Evolutionary conservation across 441 rosid genomes (phyloP).

Genomic region (Eutrema salsugineum): DNA sequence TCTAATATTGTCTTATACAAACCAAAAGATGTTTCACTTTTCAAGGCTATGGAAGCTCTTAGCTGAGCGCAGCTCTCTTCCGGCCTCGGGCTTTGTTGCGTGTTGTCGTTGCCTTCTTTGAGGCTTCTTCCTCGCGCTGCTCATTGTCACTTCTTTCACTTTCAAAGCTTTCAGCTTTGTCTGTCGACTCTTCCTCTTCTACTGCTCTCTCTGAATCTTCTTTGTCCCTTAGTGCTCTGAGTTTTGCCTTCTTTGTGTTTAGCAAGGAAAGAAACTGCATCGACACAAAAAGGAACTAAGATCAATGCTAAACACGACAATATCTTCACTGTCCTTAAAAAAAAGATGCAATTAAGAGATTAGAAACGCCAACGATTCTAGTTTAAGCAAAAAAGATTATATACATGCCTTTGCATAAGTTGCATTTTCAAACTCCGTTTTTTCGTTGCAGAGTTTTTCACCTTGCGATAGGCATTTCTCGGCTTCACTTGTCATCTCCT

Average conservation of each 20-base stretch:
- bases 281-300: background rate
- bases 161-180: constrained; percentile 59
- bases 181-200: constrained; percentile 53
- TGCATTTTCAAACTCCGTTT: constrained; percentile 65
- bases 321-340: background rate
- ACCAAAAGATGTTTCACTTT: too few species aligned
- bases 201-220: constrained; percentile 39
- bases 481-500: constrained; percentile 65
- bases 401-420: constrained; percentile 70
- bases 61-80: constrained; percentile 41
- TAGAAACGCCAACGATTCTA: background rate
- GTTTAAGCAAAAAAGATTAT: background rate
- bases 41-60: background rate
- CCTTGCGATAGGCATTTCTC: constrained; percentile 80
- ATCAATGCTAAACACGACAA: background rate
- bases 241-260: constrained; percentile 81
- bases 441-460: constrained; percentile 54
- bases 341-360: background rate
- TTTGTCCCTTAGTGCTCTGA: constrained; percentile 69
- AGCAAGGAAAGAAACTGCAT: constrained; percentile 61
- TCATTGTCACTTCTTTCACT: constrained; percentile 44
- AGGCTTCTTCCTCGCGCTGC: constrained; percentile 42
- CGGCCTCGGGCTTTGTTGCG: constrained; percentile 38
- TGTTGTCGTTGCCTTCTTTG: constrained; percentile 30
- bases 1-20: too few species aligned